These are phyloP conservation scores for Massarina eburnea DNA, from an alignment of 2,329 filamentous ascomycete genomes.

Conservation along the genomic window DNA sequence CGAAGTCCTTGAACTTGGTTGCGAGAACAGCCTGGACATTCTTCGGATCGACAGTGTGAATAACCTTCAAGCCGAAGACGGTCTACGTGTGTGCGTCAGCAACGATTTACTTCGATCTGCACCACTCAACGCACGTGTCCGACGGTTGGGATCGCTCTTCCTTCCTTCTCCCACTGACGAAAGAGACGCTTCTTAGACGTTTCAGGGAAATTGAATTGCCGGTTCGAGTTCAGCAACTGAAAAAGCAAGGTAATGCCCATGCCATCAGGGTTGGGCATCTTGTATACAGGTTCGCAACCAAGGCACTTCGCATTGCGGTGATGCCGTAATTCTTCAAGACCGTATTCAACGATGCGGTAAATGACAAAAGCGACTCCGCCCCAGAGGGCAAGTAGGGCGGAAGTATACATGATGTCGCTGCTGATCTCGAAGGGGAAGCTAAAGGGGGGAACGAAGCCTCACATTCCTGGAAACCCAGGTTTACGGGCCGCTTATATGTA, in stretches of 20 bases:
- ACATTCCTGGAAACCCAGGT: no score
- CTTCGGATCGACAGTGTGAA: conserved; percentile 46
- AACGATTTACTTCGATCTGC: not conserved
- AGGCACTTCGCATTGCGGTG: conserved; percentile 36
- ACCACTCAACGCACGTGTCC: conserved; percentile 4
- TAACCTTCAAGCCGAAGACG: not conserved
- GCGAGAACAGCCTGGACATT: conserved; percentile 50
- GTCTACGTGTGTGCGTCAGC: not conserved
- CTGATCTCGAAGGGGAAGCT: no score
- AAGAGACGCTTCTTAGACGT: conserved; percentile 23
- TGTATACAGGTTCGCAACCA: conserved; percentile 48
- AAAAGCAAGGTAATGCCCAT: conserved; percentile 54
- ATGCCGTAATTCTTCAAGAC: conserved; percentile 32
- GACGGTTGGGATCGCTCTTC: conserved; percentile 30
- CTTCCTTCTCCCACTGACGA: conserved; percentile 17
- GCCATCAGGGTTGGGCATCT: conserved; percentile 48
- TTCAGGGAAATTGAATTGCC: conserved; percentile 35
- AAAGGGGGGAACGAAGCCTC: no score
- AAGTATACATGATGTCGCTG: conserved; percentile 26
- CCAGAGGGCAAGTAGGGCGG: conserved; percentile 33
- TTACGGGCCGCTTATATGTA: no score
- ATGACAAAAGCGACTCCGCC: conserved; percentile 31
- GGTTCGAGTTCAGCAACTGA: conserved; percentile 43
- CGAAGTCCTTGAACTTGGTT: conserved; percentile 50
- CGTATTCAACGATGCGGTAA: conserved; percentile 31